phyloP scores from a whole-genome alignment of 2,329 filamentous ascomycete species.

The Endothia cerciana region DNA sequence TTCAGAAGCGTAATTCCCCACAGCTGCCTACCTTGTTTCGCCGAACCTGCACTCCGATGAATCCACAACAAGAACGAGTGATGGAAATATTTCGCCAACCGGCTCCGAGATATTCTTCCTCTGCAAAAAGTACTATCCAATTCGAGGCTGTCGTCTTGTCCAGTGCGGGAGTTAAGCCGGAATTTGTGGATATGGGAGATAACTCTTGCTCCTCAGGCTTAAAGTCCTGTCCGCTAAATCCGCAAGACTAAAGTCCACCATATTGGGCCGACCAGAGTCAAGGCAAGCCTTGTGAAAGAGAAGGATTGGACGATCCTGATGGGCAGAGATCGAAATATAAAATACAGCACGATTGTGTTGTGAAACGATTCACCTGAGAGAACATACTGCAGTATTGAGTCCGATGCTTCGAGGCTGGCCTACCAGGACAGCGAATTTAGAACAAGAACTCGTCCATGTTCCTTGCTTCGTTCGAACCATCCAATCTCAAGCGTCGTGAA shows the following conservation, averaged over 20 bases:
- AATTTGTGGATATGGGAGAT: constrained; percentile 4
- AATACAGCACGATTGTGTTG: background rate
- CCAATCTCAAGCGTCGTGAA: background rate
- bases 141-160: background rate
- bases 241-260: background rate
- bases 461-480: background rate
- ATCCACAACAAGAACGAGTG: background rate
- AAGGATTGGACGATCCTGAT: background rate
- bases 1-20: no score
- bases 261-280: background rate
- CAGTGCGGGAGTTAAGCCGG: background rate
- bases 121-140: background rate
- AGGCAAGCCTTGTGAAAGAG: background rate
- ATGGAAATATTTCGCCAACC: background rate
- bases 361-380: background rate
- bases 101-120: background rate
- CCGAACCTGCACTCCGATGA: background rate
- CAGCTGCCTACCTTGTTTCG: no score
- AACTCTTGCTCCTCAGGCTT: background rate
- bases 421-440: background rate
- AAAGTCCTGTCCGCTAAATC: background rate
- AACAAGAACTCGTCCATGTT: background rate
- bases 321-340: background rate
- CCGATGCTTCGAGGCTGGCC: background rate
- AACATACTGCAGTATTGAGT: background rate